phyloP scores from a whole-genome alignment of 2,329 filamentous ascomycete species.

The Neospermospora avenae region DNA sequence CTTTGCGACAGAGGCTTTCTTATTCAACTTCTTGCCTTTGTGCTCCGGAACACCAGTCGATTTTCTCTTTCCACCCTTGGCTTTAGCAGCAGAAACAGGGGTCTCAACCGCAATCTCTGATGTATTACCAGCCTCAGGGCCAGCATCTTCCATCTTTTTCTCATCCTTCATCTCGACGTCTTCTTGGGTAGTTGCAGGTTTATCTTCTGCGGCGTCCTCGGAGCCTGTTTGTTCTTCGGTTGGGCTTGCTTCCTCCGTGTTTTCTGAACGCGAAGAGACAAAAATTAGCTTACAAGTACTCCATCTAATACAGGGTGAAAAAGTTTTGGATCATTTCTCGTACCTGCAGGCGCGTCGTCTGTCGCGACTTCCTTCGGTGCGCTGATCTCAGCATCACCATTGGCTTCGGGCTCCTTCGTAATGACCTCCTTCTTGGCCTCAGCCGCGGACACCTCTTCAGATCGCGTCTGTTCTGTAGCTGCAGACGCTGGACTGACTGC shows the following conservation, averaged over 20 bases:
- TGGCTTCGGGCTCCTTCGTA: constrained; percentile 18
- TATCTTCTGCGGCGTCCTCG: constrained; percentile 22
- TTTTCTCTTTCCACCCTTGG: constrained; percentile 58
- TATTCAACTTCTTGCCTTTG: constrained; percentile 77
- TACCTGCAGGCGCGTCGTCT: constrained; percentile 17
- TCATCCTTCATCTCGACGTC: constrained; percentile 37
- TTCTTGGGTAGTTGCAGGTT: constrained; percentile 24
- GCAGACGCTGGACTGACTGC: constrained; percentile 16
- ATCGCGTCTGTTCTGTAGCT: constrained; percentile 16
- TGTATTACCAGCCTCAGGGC: constrained; percentile 30
- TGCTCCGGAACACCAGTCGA: constrained; percentile 64
- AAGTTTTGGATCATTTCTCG: constrained; percentile 20
- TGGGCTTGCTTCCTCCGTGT: constrained; percentile 14
- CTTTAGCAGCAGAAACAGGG: constrained; percentile 42
- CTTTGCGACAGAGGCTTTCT: constrained; percentile 76
- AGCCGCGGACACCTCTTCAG: constrained; percentile 12
- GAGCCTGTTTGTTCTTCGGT: constrained; percentile 25
- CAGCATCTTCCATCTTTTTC: constrained; percentile 33
- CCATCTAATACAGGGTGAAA: constrained; percentile 7
- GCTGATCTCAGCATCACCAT: constrained; percentile 20
- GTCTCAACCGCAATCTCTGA: constrained; percentile 37
- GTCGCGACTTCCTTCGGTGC: constrained; percentile 27
- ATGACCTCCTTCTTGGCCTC: constrained; percentile 20
- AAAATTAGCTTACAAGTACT: constrained; percentile 22
- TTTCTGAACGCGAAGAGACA: constrained; percentile 22